phyloP scores from a whole-genome alignment of 2,329 filamentous ascomycete species.

The Parafenestella ontariensis region DNA sequence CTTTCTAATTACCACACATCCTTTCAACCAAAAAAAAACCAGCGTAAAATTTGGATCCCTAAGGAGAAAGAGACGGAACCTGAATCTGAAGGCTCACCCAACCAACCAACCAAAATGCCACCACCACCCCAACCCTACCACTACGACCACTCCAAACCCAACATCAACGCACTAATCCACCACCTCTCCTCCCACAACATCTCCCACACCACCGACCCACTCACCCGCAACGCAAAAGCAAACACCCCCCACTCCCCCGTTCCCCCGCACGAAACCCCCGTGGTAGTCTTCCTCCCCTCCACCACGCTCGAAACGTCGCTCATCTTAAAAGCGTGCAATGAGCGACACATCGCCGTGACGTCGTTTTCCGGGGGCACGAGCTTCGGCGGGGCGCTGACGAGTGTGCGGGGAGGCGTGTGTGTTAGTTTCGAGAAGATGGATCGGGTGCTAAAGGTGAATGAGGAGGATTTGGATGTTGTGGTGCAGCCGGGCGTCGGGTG shows the following conservation, averaged over 20 bases:
- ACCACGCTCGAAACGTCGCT: constrained; percentile 79
- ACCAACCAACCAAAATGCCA: neutral
- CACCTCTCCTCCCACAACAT: constrained; percentile 1
- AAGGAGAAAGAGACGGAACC: too few species aligned
- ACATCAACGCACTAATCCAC: neutral
- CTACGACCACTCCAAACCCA: constrained; percentile 1
- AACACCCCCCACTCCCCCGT: constrained; percentile 33
- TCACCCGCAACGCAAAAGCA: constrained; percentile 21
- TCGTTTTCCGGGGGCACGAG: constrained; percentile 86
- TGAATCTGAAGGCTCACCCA: too few species aligned
- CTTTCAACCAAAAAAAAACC: neutral
- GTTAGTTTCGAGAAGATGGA: constrained; percentile 86
- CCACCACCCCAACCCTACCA: neutral
- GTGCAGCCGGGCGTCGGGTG: constrained; percentile 74
- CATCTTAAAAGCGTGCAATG: constrained; percentile 84
- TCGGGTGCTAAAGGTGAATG: constrained; percentile 80
- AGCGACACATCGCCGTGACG: constrained; percentile 80
- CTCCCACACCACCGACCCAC: neutral
- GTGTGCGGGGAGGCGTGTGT: constrained; percentile 80
- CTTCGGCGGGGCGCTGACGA: constrained; percentile 83
- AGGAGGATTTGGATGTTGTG: constrained; percentile 67
- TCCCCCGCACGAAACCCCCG: constrained; percentile 45
- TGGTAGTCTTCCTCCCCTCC: constrained; percentile 73
- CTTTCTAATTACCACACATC: neutral
- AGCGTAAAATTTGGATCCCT: too few species aligned